Evolutionary conservation across 1,139 yeast species (phyloP), one percentile per base, ranked within the genome.

Genomic region (Blastobotrys buckinghamii): DNA sequence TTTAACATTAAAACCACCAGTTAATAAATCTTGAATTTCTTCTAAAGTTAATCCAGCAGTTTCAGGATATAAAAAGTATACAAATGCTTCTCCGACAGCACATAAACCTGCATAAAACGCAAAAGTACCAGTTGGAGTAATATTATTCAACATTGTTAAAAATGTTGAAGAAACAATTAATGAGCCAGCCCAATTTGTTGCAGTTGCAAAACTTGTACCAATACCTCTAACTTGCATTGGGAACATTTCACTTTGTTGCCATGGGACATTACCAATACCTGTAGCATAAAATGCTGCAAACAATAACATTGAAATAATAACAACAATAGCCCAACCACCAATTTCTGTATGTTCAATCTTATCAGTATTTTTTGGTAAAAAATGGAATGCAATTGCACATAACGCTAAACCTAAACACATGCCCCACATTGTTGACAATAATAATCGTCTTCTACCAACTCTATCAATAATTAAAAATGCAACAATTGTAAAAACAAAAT

Each of bases 191-290:
- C 98, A 90, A 70, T 92, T 90, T 42, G 92, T 82, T 22, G 90
- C 89, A 10, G 97, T 87, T 2, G 96, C 90, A 61, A 80, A 84
- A 57, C 95, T 85, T 3, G 89, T 41, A 53, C 98, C 98, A 41
- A 88, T 77, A 50, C 96, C 94, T 65, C 98, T 80, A 39, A 90
- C 97, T 55, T 82, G 79, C 73, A 89, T 95, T 26, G 96, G 92
- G 72, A 90, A 89, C 63, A 90, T 72, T 68, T 90, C 97, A 47
- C 92, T 84, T 62, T 94, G 97, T 61, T 92, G 96, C 97, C 97
- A 90, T 45, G 97, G 97, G 52, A 88, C 90, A 65, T 90, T 89
- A 69, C 97, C 97, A 59, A 90, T 87, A 58, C 97, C 97, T 55
- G 87, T 74, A 39, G 97, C 96, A 65, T 90, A 90, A 50, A 84